Percentiles rank a stretch among this genome's conserved stretches.
These are phyloP conservation scores for Geosmithia putterillii DNA, from an alignment of 2,329 filamentous ascomycete species.

Conservation along the genomic window DNA sequence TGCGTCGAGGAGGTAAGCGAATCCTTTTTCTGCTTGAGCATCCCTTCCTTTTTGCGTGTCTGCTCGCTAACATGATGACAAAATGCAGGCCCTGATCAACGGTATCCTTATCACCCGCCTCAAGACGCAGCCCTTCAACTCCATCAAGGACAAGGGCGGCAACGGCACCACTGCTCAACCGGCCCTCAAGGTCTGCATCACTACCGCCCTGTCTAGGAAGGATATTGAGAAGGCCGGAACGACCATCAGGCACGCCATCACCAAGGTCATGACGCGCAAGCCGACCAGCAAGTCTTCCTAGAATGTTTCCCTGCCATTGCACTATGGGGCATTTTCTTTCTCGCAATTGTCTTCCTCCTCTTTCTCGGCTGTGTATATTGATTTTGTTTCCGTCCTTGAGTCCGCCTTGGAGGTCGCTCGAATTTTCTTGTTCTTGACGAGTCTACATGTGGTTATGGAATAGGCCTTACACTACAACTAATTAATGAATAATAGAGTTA, in stretches of 20 bases:
- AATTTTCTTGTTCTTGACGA: neutral
- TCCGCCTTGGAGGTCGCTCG: neutral
- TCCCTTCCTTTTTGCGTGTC: neutral
- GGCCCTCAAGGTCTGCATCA: conserved; percentile 84
- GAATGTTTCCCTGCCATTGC: neutral
- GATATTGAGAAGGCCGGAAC: conserved; percentile 91
- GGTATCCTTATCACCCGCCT: conserved; percentile 80
- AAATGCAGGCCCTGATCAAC: conserved; percentile 61
- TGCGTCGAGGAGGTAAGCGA: conserved; percentile 82
- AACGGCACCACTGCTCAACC: conserved; percentile 56
- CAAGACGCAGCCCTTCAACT: conserved; percentile 60
- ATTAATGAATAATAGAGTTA: neutral
- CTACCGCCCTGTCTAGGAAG: conserved; percentile 78
- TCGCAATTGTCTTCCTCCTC: neutral
- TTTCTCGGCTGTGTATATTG: neutral
- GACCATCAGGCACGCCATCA: conserved; percentile 81
- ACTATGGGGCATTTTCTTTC: neutral
- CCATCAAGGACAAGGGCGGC: conserved; percentile 55
- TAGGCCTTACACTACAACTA: neutral
- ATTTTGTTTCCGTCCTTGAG: neutral
- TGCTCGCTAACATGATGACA: neutral
- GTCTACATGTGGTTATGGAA: neutral
- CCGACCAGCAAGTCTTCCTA: conserved; percentile 24
- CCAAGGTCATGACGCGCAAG: conserved; percentile 71
- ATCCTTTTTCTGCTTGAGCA: neutral